Conservation (phyloP, 768 basidiomycete genomes). For the Suillus brevipes region DNA sequence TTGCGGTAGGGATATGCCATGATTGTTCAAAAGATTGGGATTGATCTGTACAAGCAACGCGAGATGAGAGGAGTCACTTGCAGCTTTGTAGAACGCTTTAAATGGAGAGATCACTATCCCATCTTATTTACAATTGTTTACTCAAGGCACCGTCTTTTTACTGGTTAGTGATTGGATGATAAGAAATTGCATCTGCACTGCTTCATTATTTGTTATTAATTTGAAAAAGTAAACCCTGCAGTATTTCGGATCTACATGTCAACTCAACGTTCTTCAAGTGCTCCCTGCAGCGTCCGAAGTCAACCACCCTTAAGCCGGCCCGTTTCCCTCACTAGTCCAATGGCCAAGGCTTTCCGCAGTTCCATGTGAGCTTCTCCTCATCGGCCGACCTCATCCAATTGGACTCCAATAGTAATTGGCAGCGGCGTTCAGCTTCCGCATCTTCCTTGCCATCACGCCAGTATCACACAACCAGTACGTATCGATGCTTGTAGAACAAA, state of each 20-base stretch:
- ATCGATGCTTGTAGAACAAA: neutral
- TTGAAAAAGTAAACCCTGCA: constrained; percentile 1
- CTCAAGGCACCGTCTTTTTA: constrained; percentile 4
- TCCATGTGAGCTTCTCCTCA: neutral
- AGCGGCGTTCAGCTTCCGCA: neutral
- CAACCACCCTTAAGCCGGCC: neutral
- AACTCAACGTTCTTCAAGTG: neutral
- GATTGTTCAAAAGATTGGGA: constrained; percentile 16
- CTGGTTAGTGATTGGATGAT: constrained; percentile 31
- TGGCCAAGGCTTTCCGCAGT: neutral
- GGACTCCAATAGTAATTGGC: neutral
- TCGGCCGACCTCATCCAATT: neutral
- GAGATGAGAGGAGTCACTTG: constrained; percentile 13
- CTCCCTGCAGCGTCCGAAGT: neutral
- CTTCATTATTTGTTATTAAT: neutral
- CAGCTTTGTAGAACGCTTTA: constrained; percentile 14
- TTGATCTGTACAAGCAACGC: constrained; percentile 10
- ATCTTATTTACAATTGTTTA: constrained; percentile 29
- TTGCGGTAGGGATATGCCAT: constrained; percentile 58
- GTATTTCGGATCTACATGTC: neutral
- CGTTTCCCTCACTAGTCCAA: neutral
- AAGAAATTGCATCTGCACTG: constrained; percentile 13
- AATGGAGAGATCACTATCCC: constrained; percentile 21
- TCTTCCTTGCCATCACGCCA: neutral
- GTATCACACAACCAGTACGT: neutral